Evolutionary conservation across 2,329 filamentous ascomycete species (phyloP), one percentile per base, ranked within the genome.

Genomic region (Neofusicoccum laricinum): DNA sequence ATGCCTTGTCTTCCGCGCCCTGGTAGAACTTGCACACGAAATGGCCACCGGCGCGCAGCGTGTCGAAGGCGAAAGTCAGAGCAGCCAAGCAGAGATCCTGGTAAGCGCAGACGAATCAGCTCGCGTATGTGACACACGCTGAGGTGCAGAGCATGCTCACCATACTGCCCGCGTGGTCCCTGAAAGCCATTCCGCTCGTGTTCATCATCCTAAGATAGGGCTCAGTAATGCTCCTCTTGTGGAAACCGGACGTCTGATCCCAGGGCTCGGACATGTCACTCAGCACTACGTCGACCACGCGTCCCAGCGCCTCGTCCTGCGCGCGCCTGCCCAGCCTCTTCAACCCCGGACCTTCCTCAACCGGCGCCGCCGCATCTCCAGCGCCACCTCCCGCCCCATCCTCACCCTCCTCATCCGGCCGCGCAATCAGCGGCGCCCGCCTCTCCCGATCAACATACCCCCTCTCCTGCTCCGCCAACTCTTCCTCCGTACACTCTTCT

Each of bases 221-320:
- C 86, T 95, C 90, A 94, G 89, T 96, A 86, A 97, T 85, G 83
- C 89, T 96, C 82, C 87, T 92, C 82, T 90, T 89, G 82, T 87
- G 89, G 82, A 91, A 93, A 73, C 89, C 90, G 73, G 84, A 84
- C 61, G 86, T 90, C 82, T 91, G 90, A 72, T 88, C 84, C 93
- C 93, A 97, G 90, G 95, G 93, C 85, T 85, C 94, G 87, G 89
- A 99, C 95, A 99, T 99, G 86, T 99, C 95, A 87, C 92, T 97
- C 75, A 99, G 82, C 75, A 99, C 92, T 74, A 99, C 87, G 80
- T 98, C 92, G 68, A 97, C 93, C 73, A 86, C 86, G 72, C 85
- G 84, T 67, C 84, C 84, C 50, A 74, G 68, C 64, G 75, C 76
- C 38, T 77, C 69, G 58, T 80, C 77, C 12, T 75, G 71, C 48